Conservation (phyloP, 2,329 filamentous ascomycete genomes). For the Mycosphaerella sp. region DNA sequence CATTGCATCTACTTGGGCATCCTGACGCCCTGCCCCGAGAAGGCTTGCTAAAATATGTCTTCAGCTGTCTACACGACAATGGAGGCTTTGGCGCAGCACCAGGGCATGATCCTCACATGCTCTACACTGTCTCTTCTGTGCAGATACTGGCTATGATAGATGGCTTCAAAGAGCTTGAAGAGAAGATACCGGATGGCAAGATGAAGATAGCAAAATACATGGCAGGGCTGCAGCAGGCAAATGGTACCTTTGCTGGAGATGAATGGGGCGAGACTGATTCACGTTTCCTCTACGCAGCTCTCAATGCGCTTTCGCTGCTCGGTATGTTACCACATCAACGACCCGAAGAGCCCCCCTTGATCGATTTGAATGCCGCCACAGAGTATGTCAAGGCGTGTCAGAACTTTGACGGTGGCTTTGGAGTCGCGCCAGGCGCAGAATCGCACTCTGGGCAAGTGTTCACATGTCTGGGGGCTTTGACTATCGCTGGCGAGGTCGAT, state of each 20-base stretch:
- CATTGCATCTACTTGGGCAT: conserved; percentile 74
- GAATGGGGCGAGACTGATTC: conserved; percentile 97
- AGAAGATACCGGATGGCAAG: conserved; percentile 59
- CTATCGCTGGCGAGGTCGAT: conserved; percentile 76
- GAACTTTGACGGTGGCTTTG: conserved; percentile 94
- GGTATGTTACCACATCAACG: conserved; percentile 52
- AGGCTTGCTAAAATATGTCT: conserved; percentile 83
- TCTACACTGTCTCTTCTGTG: conserved; percentile 91
- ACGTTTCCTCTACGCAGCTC: conserved; percentile 81
- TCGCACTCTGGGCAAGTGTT: conserved; percentile 95
- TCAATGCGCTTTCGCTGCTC: conserved; percentile 84
- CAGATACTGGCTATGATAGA: conserved; percentile 86
- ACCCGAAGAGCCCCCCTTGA: conserved; percentile 39
- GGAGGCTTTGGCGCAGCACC: conserved; percentile 94
- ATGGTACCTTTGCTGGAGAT: conserved; percentile 86
- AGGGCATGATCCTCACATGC: conserved; percentile 90
- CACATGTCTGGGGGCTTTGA: conserved; percentile 80
- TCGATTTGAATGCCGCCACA: conserved; percentile 76
- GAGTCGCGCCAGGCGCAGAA: conserved; percentile 81
- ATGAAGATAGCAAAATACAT: conserved; percentile 74
- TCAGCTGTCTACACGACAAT: conserved; percentile 82
- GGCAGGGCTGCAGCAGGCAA: conserved; percentile 68
- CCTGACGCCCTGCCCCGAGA: conserved; percentile 75
- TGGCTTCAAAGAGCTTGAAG: conserved; percentile 76
- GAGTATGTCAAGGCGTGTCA: conserved; percentile 72